Conservation (phyloP, 2,329 filamentous ascomycete genomes). For the Neoascochyta sp. region DNA sequence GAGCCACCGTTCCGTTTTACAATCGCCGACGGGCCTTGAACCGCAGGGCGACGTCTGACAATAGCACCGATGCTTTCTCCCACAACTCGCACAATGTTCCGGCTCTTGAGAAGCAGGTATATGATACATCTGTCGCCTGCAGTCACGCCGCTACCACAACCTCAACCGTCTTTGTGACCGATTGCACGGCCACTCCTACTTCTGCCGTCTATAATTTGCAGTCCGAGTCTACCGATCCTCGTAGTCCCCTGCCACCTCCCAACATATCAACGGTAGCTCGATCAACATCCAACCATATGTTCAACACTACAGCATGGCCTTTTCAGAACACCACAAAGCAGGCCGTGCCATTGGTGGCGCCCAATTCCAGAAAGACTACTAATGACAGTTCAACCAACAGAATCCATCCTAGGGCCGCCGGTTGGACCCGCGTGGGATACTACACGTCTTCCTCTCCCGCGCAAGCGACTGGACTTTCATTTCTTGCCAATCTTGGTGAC, state of each 20-base stretch:
- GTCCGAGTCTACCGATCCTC: no score
- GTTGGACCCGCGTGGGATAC: slow-evolving; percentile 47
- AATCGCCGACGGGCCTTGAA: slow-evolving; percentile 11
- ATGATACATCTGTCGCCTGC: slow-evolving; percentile 7
- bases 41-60: slow-evolving; percentile 1
- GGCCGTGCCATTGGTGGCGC: no score
- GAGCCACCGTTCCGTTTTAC: slow-evolving; percentile 18
- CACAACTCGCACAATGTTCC: not conserved
- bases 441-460: slow-evolving; percentile 43
- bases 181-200: no score
- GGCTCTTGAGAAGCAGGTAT: slow-evolving; percentile 3
- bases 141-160: slow-evolving; percentile 7
- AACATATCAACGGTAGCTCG: no score
- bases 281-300: no score
- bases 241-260: no score
- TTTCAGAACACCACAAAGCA: no score
- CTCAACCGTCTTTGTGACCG: slow-evolving; percentile 10
- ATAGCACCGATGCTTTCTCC: not conserved
- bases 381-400: no score
- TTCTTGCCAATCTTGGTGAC: slow-evolving; percentile 57
- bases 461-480: slow-evolving; percentile 52
- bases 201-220: no score
- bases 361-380: no score
- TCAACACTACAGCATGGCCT: no score
- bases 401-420: slow-evolving; percentile 13